Percentiles rank a stretch among this genome's conserved stretches.
These are phyloP conservation scores for Podila horticola DNA, from an alignment of 192 early-diverging fungal species.

Conservation along the genomic window DNA sequence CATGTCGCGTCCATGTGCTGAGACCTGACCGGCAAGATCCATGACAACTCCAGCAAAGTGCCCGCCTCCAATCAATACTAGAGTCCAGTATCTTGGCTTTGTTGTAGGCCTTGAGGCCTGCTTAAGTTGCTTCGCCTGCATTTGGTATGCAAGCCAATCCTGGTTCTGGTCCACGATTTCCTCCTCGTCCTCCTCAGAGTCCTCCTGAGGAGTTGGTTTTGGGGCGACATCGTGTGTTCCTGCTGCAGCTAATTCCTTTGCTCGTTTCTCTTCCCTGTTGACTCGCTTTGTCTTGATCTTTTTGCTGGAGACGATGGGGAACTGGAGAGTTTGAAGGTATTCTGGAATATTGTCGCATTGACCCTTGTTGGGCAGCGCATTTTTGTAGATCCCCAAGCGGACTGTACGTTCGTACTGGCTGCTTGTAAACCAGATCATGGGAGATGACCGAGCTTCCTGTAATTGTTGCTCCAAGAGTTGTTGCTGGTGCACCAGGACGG, in stretches of 20 bases:
- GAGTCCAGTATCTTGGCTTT: conserved; percentile 70
- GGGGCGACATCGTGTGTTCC: conserved; percentile 3
- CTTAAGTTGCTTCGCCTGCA: conserved; percentile 18
- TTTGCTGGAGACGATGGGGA: conserved; percentile 5
- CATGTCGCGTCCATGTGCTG: conserved; percentile 41
- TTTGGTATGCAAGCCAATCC: conserved; percentile 39
- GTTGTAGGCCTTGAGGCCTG: neutral
- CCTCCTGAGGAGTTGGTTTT: neutral
- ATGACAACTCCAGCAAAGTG: conserved; percentile 93
- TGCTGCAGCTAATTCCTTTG: neutral
- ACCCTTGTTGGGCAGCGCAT: conserved; percentile 40
- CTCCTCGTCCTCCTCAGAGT: conserved; percentile 4
- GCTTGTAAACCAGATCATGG: conserved; percentile 57
- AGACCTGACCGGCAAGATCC: conserved; percentile 64
- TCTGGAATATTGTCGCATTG: conserved; percentile 23
- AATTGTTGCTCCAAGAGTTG: conserved; percentile 32
- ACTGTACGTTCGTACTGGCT: conserved; percentile 22
- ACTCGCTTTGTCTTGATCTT: conserved; percentile 29
- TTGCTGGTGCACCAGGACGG: conserved; percentile 30
- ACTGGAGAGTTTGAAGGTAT: conserved; percentile 28
- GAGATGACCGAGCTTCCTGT: conserved; percentile 28
- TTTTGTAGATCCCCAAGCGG: conserved; percentile 58
- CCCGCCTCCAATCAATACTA: conserved; percentile 86
- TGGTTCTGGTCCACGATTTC: conserved; percentile 9
- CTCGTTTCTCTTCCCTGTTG: conserved; percentile 19